phyloP scores from a whole-genome alignment of 805 yeast species.

The Henningerozyma blattae region DNA sequence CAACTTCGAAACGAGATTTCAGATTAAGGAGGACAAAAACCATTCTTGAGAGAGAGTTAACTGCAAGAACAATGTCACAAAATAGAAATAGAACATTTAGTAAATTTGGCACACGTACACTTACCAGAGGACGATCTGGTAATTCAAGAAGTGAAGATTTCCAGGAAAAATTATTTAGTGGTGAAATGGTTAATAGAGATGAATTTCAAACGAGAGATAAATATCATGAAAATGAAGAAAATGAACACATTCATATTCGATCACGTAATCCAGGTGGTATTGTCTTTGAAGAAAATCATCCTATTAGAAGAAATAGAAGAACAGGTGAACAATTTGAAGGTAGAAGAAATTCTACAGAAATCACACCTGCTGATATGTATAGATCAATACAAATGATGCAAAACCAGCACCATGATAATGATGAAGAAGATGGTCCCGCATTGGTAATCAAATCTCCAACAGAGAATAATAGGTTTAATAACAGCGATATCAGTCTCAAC shows the following conservation, averaged over 20 bases:
- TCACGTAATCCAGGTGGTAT: background rate
- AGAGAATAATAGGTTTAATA: conserved; percentile 6
- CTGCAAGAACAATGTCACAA: conserved; percentile 14
- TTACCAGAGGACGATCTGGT: background rate
- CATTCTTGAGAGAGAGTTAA: conserved; percentile 21
- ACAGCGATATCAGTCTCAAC: too few species aligned
- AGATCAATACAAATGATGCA: conserved; percentile 76
- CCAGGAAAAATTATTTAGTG: conserved; percentile 26
- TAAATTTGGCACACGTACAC: background rate
- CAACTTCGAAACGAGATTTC: conserved; percentile 64
- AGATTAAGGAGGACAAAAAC: conserved; percentile 62
- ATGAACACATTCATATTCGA: background rate
- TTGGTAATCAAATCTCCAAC: conserved; percentile 62
- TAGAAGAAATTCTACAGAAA: conserved; percentile 30
- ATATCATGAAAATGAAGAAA: too few species aligned
- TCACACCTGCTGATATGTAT: conserved; percentile 75
- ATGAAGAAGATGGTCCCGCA: conserved; percentile 64
- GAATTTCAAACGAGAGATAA: conserved; percentile 7
- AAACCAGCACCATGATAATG: conserved; percentile 31
- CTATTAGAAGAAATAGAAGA: conserved; percentile 2
- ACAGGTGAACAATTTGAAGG: conserved; percentile 21
- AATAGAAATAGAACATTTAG: background rate
- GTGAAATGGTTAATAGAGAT: conserved; percentile 23
- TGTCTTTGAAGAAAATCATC: conserved; percentile 3
- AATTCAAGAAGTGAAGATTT: conserved; percentile 11